Base-by-base conservation (phyloP, 2,329 filamentous ascomycete genomes). In the Ophiostoma australiae region DNA sequence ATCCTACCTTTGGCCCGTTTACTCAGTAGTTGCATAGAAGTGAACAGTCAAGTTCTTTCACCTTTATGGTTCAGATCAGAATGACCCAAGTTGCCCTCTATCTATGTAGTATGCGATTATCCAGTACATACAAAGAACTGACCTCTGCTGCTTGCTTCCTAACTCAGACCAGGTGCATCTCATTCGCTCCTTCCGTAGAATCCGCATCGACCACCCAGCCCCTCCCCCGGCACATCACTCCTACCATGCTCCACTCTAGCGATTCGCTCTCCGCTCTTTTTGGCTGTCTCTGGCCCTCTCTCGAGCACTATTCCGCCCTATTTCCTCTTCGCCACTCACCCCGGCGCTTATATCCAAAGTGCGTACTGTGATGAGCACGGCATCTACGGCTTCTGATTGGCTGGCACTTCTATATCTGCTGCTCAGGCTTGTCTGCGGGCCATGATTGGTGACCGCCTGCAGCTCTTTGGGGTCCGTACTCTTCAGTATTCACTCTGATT, bases 301-400 rank as follows among this genome's bases (percentile, higher is more conserved):
- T 41, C 10, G 39, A 41, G 44, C 37, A 11, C 37, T 39, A 13
- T 11, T 39, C 37, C 37, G 37, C 37, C 37, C 37, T 39, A 11
- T 10, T n/a, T n/a, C n/a, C 55, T 61, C 55, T 61, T 61, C 11
- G 63, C 35, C 20, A 13, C 39, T 31, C 4, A 35, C 20, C 35
- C 63, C 33, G 63, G 63, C 63, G 63, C 63, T 66, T 66, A 66
- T 58, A 65, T 65, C 61, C 63, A 13, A 66, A 33, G 27, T 63
- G 27, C 15, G 20, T 55, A 20, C 66, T 73, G 70, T 73, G 72
- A 73, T 67, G 70, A 70, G 55, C 65, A 61, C 48, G 68, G 68
- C 63, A 61, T 67, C 44, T 33, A 55, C 11, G 37, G n/a, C 13
- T 52, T 31, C 2, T 73, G 70, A 73, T 73, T 73, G 70, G 72